A percentile compares a stretch with the other conserved stretches of the same genome.
Conservation (phyloP, 306 rosid species). For the Pyrus communis region DNA sequence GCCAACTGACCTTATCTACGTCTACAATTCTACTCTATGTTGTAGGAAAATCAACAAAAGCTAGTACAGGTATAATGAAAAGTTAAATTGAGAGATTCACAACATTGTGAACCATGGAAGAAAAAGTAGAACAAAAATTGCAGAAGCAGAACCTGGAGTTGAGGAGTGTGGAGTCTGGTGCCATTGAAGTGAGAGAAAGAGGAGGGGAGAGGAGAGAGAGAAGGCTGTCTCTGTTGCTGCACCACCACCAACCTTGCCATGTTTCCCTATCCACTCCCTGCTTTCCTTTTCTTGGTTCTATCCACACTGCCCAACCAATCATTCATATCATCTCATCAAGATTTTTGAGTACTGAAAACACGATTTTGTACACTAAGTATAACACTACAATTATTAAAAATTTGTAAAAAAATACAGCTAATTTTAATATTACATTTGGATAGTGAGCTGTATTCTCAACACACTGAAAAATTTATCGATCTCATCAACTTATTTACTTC, state of each 20-base stretch:
- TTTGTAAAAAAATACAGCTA: accelerated
- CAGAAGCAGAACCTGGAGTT: slow-evolving; percentile 52
- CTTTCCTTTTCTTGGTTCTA: neutral
- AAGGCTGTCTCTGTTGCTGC: slow-evolving; percentile 53
- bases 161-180: slow-evolving; percentile 41
- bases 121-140: neutral
- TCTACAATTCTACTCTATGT: neutral
- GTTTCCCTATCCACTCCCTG: slow-evolving; percentile 11
- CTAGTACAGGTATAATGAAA: neutral
- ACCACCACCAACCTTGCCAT: slow-evolving; percentile 65
- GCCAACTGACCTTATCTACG: too few relatives aligned
- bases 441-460: too few relatives aligned
- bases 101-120: neutral
- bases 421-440: too few relatives aligned
- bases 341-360: too few relatives aligned
- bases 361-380: too few relatives aligned
- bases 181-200: slow-evolving; percentile 59
- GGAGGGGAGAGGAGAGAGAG: slow-evolving; percentile 59
- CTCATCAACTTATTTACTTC: too few relatives aligned
- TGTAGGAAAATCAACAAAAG: neutral
- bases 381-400: too few relatives aligned
- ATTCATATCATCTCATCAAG: too few relatives aligned
- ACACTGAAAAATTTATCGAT: too few relatives aligned
- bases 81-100: neutral
- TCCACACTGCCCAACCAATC: neutral